Evolutionary conservation across 2,329 filamentous ascomycete species (phyloP).

Genomic region (Colletotrichum trifolii): DNA sequence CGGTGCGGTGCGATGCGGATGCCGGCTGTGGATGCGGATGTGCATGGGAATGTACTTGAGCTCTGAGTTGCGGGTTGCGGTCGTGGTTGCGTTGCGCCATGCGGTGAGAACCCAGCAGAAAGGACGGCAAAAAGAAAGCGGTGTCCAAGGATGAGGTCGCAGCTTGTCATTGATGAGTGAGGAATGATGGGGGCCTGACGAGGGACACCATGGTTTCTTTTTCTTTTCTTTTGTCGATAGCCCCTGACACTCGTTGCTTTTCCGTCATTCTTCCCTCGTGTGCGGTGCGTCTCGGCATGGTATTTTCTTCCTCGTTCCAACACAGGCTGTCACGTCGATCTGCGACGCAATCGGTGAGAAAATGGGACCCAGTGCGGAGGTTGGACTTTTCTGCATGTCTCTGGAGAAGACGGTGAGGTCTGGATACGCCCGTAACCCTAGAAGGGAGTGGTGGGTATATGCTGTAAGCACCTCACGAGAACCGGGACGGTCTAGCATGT

Average conservation of each 20-base stretch:
- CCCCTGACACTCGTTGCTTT: conserved; percentile 10
- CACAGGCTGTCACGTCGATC: conserved; percentile 27
- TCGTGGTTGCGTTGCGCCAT: background rate
- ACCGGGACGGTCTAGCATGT: too few species aligned
- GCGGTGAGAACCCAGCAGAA: background rate
- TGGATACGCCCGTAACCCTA: conserved; percentile 29
- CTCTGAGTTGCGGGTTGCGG: background rate
- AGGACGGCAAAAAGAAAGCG: conserved; percentile 16
- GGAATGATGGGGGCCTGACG: conserved; percentile 27
- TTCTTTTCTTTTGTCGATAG: conserved; percentile 3
- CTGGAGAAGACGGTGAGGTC: conserved; percentile 5
- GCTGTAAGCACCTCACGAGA: background rate
- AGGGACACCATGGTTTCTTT: conserved; percentile 21
- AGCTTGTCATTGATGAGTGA: conserved; percentile 23
- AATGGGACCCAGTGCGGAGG: conserved; percentile 13
- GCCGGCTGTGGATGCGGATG: background rate
- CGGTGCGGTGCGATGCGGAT: too few species aligned
- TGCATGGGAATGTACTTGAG: background rate
- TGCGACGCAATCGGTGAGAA: conserved; percentile 33
- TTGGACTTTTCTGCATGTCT: background rate
- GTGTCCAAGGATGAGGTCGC: conserved; percentile 19
- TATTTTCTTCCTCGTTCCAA: conserved; percentile 8
- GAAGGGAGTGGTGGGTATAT: background rate
- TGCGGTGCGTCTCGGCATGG: conserved; percentile 10
- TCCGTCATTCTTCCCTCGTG: conserved; percentile 9